These are phyloP conservation scores for Lipomyces spencermartinsiae DNA, from an alignment of 805 yeast species.

Conservation along the genomic window DNA sequence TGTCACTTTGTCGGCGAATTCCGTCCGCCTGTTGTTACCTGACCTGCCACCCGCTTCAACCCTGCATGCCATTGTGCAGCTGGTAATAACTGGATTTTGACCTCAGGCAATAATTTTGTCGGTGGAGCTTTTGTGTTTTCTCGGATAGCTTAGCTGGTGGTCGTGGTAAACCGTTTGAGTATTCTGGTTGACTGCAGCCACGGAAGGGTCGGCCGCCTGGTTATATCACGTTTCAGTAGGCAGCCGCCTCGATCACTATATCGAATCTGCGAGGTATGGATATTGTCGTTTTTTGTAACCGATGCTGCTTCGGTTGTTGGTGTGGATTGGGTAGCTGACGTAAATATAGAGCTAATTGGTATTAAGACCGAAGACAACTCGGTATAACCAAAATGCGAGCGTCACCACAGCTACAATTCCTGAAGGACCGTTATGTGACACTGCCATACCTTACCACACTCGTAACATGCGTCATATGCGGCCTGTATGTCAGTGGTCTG, in stretches of 20 bases:
- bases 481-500: conserved; percentile 3
- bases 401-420: conserved; percentile 18
- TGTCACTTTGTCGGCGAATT: too few species aligned
- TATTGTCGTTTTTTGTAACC: background rate
- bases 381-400: conserved; percentile 8
- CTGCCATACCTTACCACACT: conserved; percentile 33
- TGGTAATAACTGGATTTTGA: too few species aligned
- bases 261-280: background rate
- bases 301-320: background rate
- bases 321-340: background rate
- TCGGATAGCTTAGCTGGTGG: background rate
- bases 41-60: too few species aligned
- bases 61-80: too few species aligned
- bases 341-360: background rate
- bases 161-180: background rate
- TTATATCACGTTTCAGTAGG: background rate
- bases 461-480: conserved; percentile 9
- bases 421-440: conserved; percentile 26
- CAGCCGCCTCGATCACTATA: background rate
- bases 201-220: background rate
- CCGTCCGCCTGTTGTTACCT: too few species aligned
- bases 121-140: too few species aligned
- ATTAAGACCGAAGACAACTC: background rate
- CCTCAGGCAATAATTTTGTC: too few species aligned
- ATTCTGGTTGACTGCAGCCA: too few species aligned